Conservation (phyloP, 768 basidiomycete genomes). For the Mycena rebaudengoi region DNA sequence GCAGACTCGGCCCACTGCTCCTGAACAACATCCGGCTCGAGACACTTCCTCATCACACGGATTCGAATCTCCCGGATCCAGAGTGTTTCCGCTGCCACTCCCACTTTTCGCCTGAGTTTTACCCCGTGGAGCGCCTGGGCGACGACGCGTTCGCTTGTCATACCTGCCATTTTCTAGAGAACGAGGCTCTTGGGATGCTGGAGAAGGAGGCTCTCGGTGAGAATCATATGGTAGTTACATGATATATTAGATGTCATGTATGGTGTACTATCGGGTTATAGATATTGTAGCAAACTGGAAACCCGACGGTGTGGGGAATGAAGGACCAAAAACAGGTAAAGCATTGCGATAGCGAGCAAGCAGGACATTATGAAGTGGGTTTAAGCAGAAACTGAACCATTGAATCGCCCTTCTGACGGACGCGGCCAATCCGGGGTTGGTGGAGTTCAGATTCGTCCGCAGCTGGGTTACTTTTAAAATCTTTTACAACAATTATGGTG, state of each 20-base stretch:
- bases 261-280: not conserved
- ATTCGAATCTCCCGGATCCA: constrained; percentile 39
- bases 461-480: no score
- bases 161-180: constrained; percentile 53
- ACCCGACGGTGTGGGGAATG: no score
- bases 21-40: constrained; percentile 52
- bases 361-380: no score
- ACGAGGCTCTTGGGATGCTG: constrained; percentile 25
- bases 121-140: constrained; percentile 44
- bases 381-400: no score
- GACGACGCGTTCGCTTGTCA: constrained; percentile 46
- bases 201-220: constrained; percentile 41
- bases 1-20: constrained; percentile 79
- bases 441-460: no score
- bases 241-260: constrained; percentile 48
- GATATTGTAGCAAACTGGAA: no score
- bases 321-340: no score
- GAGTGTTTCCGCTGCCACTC: constrained; percentile 72
- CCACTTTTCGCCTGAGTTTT: constrained; percentile 80
- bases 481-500: no score
- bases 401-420: no score
- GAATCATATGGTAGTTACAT: constrained; percentile 13
- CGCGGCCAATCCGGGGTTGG: no score
- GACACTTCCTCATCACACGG: constrained; percentile 25
- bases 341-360: no score